Percentiles rank a stretch among this genome's conserved stretches.
These are phyloP conservation scores for Schwanniomyces polymorphus DNA, from an alignment of 805 yeast genomes.

Conservation along the genomic window DNA sequence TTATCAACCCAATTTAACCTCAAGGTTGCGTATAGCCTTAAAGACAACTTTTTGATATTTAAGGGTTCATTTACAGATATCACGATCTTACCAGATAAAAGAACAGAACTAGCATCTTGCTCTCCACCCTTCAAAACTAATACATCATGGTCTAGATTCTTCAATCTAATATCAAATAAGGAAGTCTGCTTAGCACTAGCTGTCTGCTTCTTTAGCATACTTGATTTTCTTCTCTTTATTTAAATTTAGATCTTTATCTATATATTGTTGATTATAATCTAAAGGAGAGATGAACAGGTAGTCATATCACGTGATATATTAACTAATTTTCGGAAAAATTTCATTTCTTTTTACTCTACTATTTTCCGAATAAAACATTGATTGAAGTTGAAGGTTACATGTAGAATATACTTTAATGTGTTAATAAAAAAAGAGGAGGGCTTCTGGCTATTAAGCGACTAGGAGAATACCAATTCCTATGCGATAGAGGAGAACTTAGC, in stretches of 20 bases:
- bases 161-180: slow-evolving; percentile 53
- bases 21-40: slow-evolving; percentile 68
- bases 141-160: slow-evolving; percentile 74
- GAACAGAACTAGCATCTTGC: slow-evolving; percentile 72
- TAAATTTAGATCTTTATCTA: not conserved
- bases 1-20: slow-evolving; percentile 65
- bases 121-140: slow-evolving; percentile 77
- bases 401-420: too few relatives aligned
- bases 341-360: not conserved
- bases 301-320: not conserved
- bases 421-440: too few relatives aligned
- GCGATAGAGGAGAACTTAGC: too few relatives aligned
- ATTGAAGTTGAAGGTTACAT: too few relatives aligned
- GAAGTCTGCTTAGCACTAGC: slow-evolving; percentile 25
- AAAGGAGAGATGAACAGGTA: not conserved
- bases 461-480: too few relatives aligned
- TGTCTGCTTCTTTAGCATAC: slow-evolving; percentile 5
- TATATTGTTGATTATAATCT: not conserved
- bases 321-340: slow-evolving; percentile 3
- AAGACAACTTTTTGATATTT: slow-evolving; percentile 58
- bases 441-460: too few relatives aligned
- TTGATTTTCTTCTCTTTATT: not conserved
- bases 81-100: slow-evolving; percentile 76
- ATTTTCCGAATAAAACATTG: not conserved
- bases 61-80: slow-evolving; percentile 76